Evolutionary conservation across 257 asterid species (phyloP).

Genomic region (Solanum pinnatisectum): DNA sequence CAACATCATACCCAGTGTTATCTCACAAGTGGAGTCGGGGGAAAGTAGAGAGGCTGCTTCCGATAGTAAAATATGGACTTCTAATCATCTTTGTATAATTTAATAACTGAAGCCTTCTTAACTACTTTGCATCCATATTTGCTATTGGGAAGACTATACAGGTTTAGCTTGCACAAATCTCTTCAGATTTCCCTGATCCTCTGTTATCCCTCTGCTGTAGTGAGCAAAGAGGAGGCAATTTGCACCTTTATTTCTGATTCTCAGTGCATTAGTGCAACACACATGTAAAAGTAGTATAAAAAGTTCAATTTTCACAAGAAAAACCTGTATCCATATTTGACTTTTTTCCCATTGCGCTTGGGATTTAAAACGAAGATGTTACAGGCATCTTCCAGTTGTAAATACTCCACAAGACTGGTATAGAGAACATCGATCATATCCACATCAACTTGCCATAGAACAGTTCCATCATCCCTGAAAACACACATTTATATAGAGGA

Average conservation of each 20-base stretch:
- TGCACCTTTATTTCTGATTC: background rate
- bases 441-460: constrained; percentile 90
- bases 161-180: background rate
- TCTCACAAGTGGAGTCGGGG: background rate
- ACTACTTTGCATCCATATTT: background rate
- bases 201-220: background rate
- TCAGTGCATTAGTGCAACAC: background rate
- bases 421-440: constrained; percentile 78
- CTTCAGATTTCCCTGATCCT: background rate
- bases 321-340: constrained; percentile 88
- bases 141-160: background rate
- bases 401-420: constrained; percentile 88
- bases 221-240: background rate
- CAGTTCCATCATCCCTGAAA: constrained; percentile 52
- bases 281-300: background rate
- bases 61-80: background rate
- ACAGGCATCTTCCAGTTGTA: constrained; percentile 78
- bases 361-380: constrained; percentile 87
- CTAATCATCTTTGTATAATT: background rate
- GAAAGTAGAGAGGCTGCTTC: background rate
- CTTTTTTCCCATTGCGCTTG: constrained; percentile 54
- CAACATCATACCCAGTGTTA: background rate
- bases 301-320: constrained; percentile 12
- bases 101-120: background rate
- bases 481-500: background rate